phyloP scores from a whole-genome alignment of 768 basidiomycete species.

The Leucosporidium creatinivorum region DNA sequence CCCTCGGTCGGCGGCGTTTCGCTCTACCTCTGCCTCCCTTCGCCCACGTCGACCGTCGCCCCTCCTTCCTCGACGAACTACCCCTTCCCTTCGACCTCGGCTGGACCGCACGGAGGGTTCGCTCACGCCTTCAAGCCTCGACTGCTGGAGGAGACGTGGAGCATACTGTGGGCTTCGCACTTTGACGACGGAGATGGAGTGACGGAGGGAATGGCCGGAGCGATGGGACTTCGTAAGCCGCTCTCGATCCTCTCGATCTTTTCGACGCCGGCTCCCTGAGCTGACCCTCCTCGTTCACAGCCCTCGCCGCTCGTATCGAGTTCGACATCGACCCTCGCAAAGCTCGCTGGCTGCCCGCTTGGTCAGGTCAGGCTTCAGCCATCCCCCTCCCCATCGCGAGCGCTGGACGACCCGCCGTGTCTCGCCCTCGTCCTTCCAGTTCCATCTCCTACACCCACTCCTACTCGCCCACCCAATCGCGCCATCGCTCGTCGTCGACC shows the following conservation, averaged over 20 bases:
- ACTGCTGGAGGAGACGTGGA: slow-evolving; percentile 72
- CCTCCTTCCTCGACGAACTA: neutral
- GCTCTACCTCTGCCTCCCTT: slow-evolving; percentile 61
- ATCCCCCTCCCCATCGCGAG: neutral
- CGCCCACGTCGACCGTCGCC: neutral
- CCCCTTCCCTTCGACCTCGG: neutral
- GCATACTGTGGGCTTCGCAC: slow-evolving; percentile 57
- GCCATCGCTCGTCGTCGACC: too few relatives aligned
- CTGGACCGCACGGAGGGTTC: neutral
- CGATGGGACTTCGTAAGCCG: slow-evolving; percentile 9
- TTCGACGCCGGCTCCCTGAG: slow-evolving; percentile 35
- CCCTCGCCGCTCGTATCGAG: slow-evolving; percentile 71
- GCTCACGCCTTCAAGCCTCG: slow-evolving; percentile 50
- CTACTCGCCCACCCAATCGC: too few relatives aligned
- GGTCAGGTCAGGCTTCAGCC: slow-evolving; percentile 47
- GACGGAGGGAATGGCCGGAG: neutral
- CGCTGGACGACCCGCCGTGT: neutral
- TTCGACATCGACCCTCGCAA: slow-evolving; percentile 73
- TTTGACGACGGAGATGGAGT: slow-evolving; percentile 45
- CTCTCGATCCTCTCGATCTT: too few relatives aligned
- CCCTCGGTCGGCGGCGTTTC: slow-evolving; percentile 69
- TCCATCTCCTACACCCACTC: too few relatives aligned
- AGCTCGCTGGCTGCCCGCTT: slow-evolving; percentile 71
- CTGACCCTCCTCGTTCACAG: slow-evolving; percentile 44
- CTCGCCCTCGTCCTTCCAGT: too few relatives aligned